Evolutionary conservation across 2,329 filamentous ascomycete species (phyloP), one percentile per base, ranked within the genome.

Genomic region (Aspergillus novofumigatus): DNA sequence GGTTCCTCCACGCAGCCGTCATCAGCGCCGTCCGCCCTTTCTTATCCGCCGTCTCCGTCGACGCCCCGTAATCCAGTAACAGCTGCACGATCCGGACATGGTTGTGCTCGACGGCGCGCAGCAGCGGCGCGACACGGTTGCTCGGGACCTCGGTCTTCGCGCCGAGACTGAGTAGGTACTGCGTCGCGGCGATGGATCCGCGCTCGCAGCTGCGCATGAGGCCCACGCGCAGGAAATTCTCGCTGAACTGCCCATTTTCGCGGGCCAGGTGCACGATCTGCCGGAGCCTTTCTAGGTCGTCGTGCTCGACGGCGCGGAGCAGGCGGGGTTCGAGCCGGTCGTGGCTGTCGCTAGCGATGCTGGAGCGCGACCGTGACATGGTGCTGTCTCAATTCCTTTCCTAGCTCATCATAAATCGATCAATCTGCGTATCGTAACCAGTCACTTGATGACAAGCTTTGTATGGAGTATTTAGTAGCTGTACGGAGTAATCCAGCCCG

Each of bases 61-160:
- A 65, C 1, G 70, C 70, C 9, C 71, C 70, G 41, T 70, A 61
- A 32, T 74, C 72, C 3, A 75, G 67, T 14, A 83, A 68, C 49
- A 82, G 61, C 56, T 70, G 70, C 44, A 80, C 69, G 6, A 80
- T 81, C 7, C 76, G 75, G 8, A 74, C 70, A 54, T 75, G 70
- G 29, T 75, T 70, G 20, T 67, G 69, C 60, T 75, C 72, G 8
- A 75, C 73, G 25, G 75, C 74, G 23, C 72, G 68, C 25, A 75
- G 66, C 1, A 77, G 61, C 6, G 75, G 74, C 9, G 73, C 70
- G 4, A 59, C 58, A 4, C 70, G 62, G 42, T 70, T 70, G 1
- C 60, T 62, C 26, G 62, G 54, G 25, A 68, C 69, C 35, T 78
- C 72, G 14, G 72, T 69, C 53, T 72, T 72, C 3, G 75, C 76